phyloP scores from a whole-genome alignment of 2,329 filamentous ascomycete species.

The Paramyrothecium roridum region DNA sequence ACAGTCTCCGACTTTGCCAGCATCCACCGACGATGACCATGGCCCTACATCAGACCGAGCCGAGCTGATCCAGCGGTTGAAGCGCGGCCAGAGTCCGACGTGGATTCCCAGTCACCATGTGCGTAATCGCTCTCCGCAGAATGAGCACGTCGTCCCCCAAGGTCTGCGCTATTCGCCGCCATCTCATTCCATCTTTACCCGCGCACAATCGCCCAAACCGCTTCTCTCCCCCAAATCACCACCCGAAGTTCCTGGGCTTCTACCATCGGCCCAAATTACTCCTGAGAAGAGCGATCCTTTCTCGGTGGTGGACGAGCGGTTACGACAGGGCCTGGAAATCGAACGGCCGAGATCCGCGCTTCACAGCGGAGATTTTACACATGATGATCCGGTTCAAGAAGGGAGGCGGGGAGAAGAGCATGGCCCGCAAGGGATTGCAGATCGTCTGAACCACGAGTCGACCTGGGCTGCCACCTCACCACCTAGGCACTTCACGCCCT shows the following conservation, averaged over 20 bases:
- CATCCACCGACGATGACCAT: slow-evolving; percentile 12
- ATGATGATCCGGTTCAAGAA: slow-evolving; percentile 19
- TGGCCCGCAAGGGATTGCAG: slow-evolving; percentile 4
- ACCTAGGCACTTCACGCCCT: slow-evolving; percentile 47
- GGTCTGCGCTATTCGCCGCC: slow-evolving; percentile 10
- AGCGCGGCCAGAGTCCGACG: slow-evolving; percentile 71
- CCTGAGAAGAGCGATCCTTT: slow-evolving; percentile 36
- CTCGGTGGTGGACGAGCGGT: slow-evolving; percentile 31
- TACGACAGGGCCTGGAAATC: slow-evolving; percentile 61
- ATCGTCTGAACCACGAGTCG: slow-evolving; percentile 17
- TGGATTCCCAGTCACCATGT: slow-evolving; percentile 69
- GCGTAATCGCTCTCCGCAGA: slow-evolving; percentile 18
- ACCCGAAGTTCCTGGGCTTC: slow-evolving; percentile 34
- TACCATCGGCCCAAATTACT: slow-evolving; percentile 45
- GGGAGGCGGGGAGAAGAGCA: slow-evolving; percentile 2
- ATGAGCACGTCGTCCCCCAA: background rate
- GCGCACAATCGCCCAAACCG: slow-evolving; percentile 9
- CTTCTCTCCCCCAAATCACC: slow-evolving; percentile 23
- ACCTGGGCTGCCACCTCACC: slow-evolving; percentile 56
- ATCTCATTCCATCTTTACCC: slow-evolving; percentile 35
- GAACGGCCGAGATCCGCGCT: slow-evolving; percentile 78
- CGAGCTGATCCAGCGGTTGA: slow-evolving; percentile 80
- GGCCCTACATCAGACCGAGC: slow-evolving; percentile 57
- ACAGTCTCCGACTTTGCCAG: background rate
- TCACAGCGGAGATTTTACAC: slow-evolving; percentile 65